phyloP scores from a whole-genome alignment of 805 yeast genomes.

The Priceomyces melissophilus region DNA sequence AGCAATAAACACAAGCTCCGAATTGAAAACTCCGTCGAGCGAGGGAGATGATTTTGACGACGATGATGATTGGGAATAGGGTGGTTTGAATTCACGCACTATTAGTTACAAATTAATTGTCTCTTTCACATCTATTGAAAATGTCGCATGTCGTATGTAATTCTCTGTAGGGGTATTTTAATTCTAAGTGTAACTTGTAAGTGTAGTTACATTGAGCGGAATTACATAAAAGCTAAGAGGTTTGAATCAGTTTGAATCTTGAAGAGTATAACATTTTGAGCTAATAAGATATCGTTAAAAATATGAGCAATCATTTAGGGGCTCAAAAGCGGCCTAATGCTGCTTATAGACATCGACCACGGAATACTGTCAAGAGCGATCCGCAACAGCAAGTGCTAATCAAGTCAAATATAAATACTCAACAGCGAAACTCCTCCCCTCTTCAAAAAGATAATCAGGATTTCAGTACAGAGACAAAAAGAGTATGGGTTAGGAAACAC shows the following conservation, averaged over 20 bases:
- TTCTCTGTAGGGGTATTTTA: not conserved
- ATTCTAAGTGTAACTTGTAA: not conserved
- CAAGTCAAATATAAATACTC: constrained; percentile 1
- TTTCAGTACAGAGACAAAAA: constrained; percentile 14
- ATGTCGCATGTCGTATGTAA: constrained; percentile 2
- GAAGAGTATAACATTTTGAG: no score
- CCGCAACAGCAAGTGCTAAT: not conserved
- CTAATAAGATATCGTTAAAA: no score
- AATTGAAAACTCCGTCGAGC: not conserved
- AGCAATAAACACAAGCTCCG: constrained; percentile 9
- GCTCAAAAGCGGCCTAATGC: no score
- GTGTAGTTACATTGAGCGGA: no score
- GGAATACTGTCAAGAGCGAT: no score
- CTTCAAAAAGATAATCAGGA: not conserved
- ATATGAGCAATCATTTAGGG: no score
- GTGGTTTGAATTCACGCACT: not conserved
- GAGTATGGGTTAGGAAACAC: constrained; percentile 56
- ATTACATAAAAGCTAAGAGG: no score
- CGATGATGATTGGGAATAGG: constrained; percentile 64
- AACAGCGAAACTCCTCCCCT: not conserved
- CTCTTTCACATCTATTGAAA: not conserved
- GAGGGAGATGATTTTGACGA: constrained; percentile 14
- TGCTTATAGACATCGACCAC: no score
- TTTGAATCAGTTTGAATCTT: no score
- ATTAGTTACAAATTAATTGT: not conserved